Conservation (phyloP, 225 moss, liverwort and hornwort genomes). For the Physcomitrellopsis africana region DNA sequence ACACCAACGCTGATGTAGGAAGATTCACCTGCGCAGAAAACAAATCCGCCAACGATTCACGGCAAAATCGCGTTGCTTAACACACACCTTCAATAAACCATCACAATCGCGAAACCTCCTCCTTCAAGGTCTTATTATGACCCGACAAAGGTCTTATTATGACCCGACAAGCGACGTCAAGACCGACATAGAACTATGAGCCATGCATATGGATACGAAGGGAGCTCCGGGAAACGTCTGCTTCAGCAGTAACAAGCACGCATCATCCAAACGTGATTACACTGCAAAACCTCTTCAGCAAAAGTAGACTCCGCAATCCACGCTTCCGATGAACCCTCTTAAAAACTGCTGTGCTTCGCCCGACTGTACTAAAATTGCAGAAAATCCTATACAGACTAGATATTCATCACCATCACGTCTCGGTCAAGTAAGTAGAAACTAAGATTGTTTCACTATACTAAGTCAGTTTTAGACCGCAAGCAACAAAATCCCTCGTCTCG, state of each 20-base stretch:
- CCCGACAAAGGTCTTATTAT: not conserved
- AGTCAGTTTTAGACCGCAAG: not conserved
- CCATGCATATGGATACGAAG: not conserved
- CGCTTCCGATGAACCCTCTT: not conserved
- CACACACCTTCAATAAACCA: slow-evolving; percentile 14
- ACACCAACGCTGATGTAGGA: not conserved
- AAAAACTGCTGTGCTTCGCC: not conserved
- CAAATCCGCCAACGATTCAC: not conserved
- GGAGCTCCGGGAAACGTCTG: not conserved
- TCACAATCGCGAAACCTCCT: slow-evolving; percentile 12
- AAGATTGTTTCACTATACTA: not conserved
- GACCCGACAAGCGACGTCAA: not conserved
- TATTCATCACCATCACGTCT: not conserved
- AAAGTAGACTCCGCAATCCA: not conserved
- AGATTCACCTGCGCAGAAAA: not conserved
- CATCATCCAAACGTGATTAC: not conserved
- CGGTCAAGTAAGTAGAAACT: not conserved
- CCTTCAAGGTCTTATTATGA: not conserved
- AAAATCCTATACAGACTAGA: not conserved
- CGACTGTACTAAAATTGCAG: not conserved
- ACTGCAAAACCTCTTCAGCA: no score
- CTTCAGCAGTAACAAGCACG: not conserved
- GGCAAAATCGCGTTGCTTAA: not conserved
- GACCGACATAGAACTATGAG: not conserved
- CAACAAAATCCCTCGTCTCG: not conserved